Percentiles rank a stretch among this genome's conserved stretches.
These are phyloP conservation scores for Stephanodiscus triporus DNA, from an alignment of 108 stramenopile genomes.

Conservation along the genomic window DNA sequence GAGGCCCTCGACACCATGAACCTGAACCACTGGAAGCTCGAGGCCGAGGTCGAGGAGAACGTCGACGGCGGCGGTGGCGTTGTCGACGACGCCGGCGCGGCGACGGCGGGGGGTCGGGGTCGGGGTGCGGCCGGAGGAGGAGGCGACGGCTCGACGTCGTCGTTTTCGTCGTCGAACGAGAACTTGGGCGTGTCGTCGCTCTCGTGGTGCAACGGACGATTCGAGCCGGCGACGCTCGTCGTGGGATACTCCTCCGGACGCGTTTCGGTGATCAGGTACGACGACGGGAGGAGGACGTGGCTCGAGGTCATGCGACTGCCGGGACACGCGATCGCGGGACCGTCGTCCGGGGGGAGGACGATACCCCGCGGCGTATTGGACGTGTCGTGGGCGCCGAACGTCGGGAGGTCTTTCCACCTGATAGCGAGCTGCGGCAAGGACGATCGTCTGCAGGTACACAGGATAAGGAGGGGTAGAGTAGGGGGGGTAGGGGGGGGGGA, in stretches of 20 bases:
- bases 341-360: conserved; percentile 29
- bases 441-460: conserved; percentile 44
- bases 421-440: conserved; percentile 79
- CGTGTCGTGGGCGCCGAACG: conserved; percentile 95
- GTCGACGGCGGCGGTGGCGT: conserved; percentile 7
- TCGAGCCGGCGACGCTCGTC: conserved; percentile 90
- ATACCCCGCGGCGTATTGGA: conserved; percentile 74
- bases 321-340: conserved; percentile 35
- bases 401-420: conserved; percentile 89
- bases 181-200: conserved; percentile 78
- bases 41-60: conserved; percentile 60
- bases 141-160: too few species aligned
- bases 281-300: conserved; percentile 70
- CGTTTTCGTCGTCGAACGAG: conserved; percentile 12
- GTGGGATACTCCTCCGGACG: conserved; percentile 68
- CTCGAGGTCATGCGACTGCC: conserved; percentile 58
- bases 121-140: too few species aligned
- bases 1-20: conserved; percentile 94
- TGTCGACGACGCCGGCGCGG: neutral
- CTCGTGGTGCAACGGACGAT: conserved; percentile 89
- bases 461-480: conserved; percentile 39
- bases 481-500: conserved; percentile 24
- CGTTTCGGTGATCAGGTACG: conserved; percentile 69
- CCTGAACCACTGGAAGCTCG: conserved; percentile 85
- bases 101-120: neutral